Evolutionary conservation across 2,329 filamentous ascomycete genomes (phyloP).

Genomic region (Phaeomoniella chlamydospora): DNA sequence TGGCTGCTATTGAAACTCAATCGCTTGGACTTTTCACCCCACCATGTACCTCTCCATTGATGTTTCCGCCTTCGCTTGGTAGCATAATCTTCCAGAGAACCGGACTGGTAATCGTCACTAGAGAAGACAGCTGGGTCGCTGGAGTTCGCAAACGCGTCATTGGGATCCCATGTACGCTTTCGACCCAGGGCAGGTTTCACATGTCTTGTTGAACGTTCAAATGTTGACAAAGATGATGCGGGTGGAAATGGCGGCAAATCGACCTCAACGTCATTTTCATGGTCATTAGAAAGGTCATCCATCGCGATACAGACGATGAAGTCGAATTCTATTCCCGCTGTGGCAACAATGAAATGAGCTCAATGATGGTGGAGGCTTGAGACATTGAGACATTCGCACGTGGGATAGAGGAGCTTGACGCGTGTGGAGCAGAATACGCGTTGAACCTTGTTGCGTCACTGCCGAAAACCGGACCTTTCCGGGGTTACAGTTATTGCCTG

Average conservation of each 20-base stretch:
- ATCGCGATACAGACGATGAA: background rate
- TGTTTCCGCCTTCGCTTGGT: constrained; percentile 8
- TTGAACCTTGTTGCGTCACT: background rate
- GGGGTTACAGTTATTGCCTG: too few relatives aligned
- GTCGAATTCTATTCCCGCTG: too few relatives aligned
- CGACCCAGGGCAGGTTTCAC: background rate
- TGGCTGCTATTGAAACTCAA: background rate
- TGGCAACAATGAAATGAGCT: too few relatives aligned
- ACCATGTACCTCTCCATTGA: constrained; percentile 11
- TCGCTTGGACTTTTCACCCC: constrained; percentile 9
- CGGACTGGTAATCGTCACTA: constrained; percentile 30
- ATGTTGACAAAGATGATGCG: background rate
- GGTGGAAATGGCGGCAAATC: background rate
- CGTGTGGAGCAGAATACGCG: background rate
- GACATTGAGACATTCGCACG: background rate
- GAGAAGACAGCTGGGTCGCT: constrained; percentile 30
- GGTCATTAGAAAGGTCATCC: background rate
- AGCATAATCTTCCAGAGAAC: constrained; percentile 23
- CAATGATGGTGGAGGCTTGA: too few relatives aligned
- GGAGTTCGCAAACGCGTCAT: constrained; percentile 1
- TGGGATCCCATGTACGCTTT: background rate
- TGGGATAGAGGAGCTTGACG: background rate
- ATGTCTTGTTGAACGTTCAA: background rate
- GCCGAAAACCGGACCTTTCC: too few relatives aligned
- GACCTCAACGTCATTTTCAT: background rate